A percentile compares a stretch with the other conserved stretches of the same genome.
phyloP scores from a whole-genome alignment of 306 rosid species.

The Geum urbanum region DNA sequence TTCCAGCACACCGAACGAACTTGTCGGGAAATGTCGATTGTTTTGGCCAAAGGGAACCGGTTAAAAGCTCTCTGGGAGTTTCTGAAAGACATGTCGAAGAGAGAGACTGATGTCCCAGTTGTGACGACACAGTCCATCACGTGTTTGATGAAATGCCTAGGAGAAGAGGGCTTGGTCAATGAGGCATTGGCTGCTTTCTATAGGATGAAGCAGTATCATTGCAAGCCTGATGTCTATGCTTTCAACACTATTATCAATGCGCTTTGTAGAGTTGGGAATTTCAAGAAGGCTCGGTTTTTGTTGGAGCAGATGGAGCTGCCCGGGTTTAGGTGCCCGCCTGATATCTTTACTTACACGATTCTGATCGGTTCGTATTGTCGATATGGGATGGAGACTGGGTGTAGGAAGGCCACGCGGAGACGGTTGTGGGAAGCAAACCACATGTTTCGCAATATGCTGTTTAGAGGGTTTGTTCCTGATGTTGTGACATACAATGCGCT shows the following conservation, averaged over 20 bases:
- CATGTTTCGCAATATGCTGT: slow-evolving; percentile 73
- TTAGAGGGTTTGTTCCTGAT: slow-evolving; percentile 73
- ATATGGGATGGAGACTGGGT: slow-evolving; percentile 58
- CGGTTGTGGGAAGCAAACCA: slow-evolving; percentile 82
- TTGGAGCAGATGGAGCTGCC: slow-evolving; percentile 88
- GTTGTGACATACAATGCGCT: slow-evolving; percentile 78
- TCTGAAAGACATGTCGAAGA: slow-evolving; percentile 45
- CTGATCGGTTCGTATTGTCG: slow-evolving; percentile 70
- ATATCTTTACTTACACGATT: slow-evolving; percentile 61
- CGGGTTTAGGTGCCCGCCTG: slow-evolving; percentile 78
- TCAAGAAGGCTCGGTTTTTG: slow-evolving; percentile 58
- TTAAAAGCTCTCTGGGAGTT: slow-evolving; percentile 59
- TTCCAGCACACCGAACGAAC: slow-evolving; percentile 59
- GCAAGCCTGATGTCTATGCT: slow-evolving; percentile 66
- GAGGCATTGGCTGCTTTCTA: slow-evolving; percentile 61
- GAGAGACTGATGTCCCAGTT: slow-evolving; percentile 23
- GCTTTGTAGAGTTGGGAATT: slow-evolving; percentile 65
- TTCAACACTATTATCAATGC: slow-evolving; percentile 58
- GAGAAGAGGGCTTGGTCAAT: slow-evolving; percentile 68
- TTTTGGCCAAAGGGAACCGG: slow-evolving; percentile 53
- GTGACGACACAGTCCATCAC: slow-evolving; percentile 63
- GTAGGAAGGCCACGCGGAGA: slow-evolving; percentile 69
- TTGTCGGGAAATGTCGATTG: slow-evolving; percentile 65
- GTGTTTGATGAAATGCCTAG: slow-evolving; percentile 80
- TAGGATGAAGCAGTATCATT: slow-evolving; percentile 69